Evolutionary conservation across 306 rosid genomes (phyloP).

Genomic region (Benincasa hispida): DNA sequence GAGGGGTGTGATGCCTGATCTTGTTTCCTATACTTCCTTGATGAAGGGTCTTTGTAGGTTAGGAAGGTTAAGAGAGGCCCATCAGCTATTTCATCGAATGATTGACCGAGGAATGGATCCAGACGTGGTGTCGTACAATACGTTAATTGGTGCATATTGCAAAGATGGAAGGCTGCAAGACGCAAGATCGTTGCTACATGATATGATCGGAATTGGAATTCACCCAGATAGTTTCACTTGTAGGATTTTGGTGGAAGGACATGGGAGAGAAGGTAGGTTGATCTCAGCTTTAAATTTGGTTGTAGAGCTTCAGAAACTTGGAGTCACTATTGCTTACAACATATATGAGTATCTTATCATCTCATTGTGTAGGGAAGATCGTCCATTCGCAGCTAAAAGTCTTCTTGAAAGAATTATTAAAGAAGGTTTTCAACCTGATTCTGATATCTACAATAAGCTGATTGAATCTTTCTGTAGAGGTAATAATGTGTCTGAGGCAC

Average conservation of each 20-base stretch:
- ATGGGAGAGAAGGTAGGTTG: slow-evolving; percentile 50
- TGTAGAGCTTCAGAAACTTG: slow-evolving; percentile 49
- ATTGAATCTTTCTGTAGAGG: slow-evolving; percentile 45
- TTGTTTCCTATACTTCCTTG: slow-evolving; percentile 59
- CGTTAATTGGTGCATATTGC: slow-evolving; percentile 63
- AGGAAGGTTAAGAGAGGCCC: slow-evolving; percentile 67
- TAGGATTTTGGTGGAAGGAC: slow-evolving; percentile 48
- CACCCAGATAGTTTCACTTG: slow-evolving; percentile 49
- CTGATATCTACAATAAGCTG: slow-evolving; percentile 29
- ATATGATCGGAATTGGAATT: slow-evolving; percentile 56
- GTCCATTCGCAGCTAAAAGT: slow-evolving; percentile 79
- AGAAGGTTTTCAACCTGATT: slow-evolving; percentile 33
- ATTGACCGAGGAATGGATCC: slow-evolving; percentile 57
- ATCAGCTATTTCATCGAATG: slow-evolving; percentile 82
- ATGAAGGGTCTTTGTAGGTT: slow-evolving; percentile 74
- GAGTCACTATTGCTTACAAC: slow-evolving; percentile 29
- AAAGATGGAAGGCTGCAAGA: slow-evolving; percentile 44
- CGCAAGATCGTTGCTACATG: slow-evolving; percentile 42
- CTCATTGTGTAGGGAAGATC: slow-evolving; percentile 46
- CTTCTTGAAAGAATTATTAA: slow-evolving; percentile 40
- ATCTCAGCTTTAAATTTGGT: slow-evolving; percentile 61
- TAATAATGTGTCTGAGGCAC: slow-evolving; percentile 38
- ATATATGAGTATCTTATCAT: slow-evolving; percentile 43
- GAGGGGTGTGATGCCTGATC: slow-evolving; percentile 64
- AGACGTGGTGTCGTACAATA: slow-evolving; percentile 48